Evolutionary conservation across 768 basidiomycete species (phyloP).

Genomic region (Pleurotus citrinopileatus): DNA sequence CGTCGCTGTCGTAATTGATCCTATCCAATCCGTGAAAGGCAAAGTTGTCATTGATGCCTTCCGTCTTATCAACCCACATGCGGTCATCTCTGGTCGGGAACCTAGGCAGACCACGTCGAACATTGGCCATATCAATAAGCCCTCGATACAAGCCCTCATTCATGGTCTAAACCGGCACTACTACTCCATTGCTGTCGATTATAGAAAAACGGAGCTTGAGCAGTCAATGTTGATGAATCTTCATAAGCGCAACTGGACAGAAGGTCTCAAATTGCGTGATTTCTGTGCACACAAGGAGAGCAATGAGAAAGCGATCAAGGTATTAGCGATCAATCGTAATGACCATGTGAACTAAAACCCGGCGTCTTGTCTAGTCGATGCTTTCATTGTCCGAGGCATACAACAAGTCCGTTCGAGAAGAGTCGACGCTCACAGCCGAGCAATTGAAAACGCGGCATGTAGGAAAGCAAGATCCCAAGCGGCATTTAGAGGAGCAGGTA

Average conservation of each 20-base stretch:
- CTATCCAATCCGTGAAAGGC: conserved; percentile 97
- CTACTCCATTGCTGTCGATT: conserved; percentile 96
- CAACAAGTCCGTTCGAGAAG: conserved; percentile 98
- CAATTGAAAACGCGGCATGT: conserved; percentile 97
- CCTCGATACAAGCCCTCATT: conserved; percentile 97
- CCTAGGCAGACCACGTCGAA: conserved; percentile 97
- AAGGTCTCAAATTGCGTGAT: conserved; percentile 89
- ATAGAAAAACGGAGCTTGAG: conserved; percentile 97
- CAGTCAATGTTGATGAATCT: conserved; percentile 99
- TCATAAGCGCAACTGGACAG: conserved; percentile 99
- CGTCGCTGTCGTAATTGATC: conserved; percentile 96
- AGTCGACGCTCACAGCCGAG: conserved; percentile 89
- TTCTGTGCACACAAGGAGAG: conserved; percentile 84
- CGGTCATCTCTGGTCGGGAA: conserved; percentile 89
- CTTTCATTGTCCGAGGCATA: conserved; percentile 88
- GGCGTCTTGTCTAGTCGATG: conserved; percentile 61
- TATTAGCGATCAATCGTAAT: conserved; percentile 29
- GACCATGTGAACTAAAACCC: background rate
- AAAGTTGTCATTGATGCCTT: conserved; percentile 99
- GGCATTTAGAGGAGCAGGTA: conserved; percentile 95
- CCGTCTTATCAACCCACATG: conserved; percentile 90
- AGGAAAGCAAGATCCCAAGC: conserved; percentile 96
- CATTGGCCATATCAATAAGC: conserved; percentile 98
- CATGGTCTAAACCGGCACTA: conserved; percentile 98
- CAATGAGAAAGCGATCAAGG: conserved; percentile 96